Evolutionary conservation across 179 eudicot genomes (phyloP), one percentile per base, ranked within the genome.

Genomic region (Silene noctiflora): DNA sequence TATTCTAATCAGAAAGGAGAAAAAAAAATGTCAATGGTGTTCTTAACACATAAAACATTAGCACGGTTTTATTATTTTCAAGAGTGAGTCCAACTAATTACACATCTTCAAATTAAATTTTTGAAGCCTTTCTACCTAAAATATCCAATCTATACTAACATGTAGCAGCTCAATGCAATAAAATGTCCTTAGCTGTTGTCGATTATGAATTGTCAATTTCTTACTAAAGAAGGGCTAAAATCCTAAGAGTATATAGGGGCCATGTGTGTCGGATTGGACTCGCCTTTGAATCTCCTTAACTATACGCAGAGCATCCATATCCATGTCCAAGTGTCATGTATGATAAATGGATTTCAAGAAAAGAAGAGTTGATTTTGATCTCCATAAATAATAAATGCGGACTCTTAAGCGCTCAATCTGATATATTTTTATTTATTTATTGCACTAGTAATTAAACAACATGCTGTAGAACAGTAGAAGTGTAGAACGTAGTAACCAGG

Each of bases 1-100:
- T 51, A 71, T 83, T 78, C n/a, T n/a, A n/a, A n/a, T n/a, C n/a
- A n/a, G n/a, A n/a, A 55, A 19, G n/a, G 24, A 72, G 24, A 46
- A 67, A n/a, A 27, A 33, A n/a, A n/a, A n/a, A n/a, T n/a, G 44
- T 2, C 2, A 6, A 2, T 14, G 29, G 44, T 31, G 39, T 2
- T 65, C 44, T 29, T 1, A 31, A 2, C 42, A n/a, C 48, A 19
- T 68, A 21, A 13, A 39, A 29, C 55, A 48, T 19, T 39, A 10
- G 55, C 55, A 68, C 22, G 3, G 42, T 25, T 25, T 7, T 56
- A 56, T n/a, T 66, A 13, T 0, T 7, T 66, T 19, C 35, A 35
- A 46, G 53, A 46, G 53, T 12, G 14, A 46, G 53, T 46, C 53
- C 53, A 29, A 29, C 53, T 44, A 44, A 9, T 44, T 44, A 44